Evolutionary conservation across 2,329 filamentous ascomycete genomes (phyloP), one percentile per base, ranked within the genome.

Genomic region (Chalara sp.): DNA sequence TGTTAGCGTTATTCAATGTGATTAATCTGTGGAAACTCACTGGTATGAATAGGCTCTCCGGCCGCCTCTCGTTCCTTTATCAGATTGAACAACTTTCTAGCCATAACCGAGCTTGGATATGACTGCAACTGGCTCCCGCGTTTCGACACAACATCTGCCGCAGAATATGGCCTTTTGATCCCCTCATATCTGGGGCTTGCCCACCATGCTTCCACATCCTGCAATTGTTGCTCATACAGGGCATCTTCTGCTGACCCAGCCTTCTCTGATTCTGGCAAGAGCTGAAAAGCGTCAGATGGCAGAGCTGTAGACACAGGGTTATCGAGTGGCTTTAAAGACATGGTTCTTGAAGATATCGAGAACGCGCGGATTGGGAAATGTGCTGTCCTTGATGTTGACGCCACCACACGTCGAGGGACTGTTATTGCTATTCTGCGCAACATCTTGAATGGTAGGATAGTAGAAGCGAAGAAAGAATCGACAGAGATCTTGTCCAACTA

Each of bases 61-160:
- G 86, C 81, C 39, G 85, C 80, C 44, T 82, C 80, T 57, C 87
- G 79, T 70, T 95, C 84, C 57, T 86, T 84, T 50, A 99, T 75
- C 59, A 97, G 71, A 67, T 95, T 86, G 72, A 96, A 99, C 5
- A 99, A 79, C 72, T 99, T 97, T 64, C 89, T 79, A 1, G 92
- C 93, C 88, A 96, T 96, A 55, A 95, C 72, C 11, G 90, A 96
- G 71, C 90, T 96, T 1, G 93, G 88, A 61, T 96, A 97, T 47
- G 80, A 81, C 66, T 96, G 88, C 63, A 89, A 83, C 58, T 96
- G 79, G 6, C 89, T 85, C 7, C 93, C 93, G 55, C 93, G 80
- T 75, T 97, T 97, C 69, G 86, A 90, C 55, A 96, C 92, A 5
- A 99, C 86, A 71, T 96, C 91, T 61, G 85, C 87, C 1, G 90